Base-by-base conservation (phyloP, 2,329 filamentous ascomycete genomes). In the Sphaerulina musiva region DNA sequence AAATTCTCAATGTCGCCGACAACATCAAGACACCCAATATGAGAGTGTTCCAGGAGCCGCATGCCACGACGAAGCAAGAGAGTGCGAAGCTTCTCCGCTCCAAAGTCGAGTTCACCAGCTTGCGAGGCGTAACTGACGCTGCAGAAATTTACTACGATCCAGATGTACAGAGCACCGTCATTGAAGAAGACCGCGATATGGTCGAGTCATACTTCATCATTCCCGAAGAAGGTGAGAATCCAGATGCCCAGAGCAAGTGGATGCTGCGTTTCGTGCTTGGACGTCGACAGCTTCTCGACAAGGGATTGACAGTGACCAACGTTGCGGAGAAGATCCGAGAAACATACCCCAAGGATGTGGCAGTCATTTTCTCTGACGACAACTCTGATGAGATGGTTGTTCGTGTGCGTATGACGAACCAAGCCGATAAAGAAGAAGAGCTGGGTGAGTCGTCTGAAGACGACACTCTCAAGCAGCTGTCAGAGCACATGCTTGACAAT, bases 21-120 rank as follows among this genome's bases (percentile, higher is more conserved):
- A 95, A 97, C 73, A 96, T 98, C 78, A 98, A 97, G 79, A 98
- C 93, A 0, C 93, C 93, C 1, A 91, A 89, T 48, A 97, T 98
- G 92, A 85, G 87, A 57, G 89, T 98, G 36, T 95, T 90, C 68
- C 81, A 95, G 63, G 78, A 85, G 48, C 78, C 80, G 26, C 72
- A 78, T 8, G 76, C 81, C 57, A 70, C 73, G 12, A 80, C 79
- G 39, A 82, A 81, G 55, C 88, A 95, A 69, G 87, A 95, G 49
- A 79, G 83, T 53, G 91, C 89, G 48, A 97, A 95, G 78, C 78
- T 79, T 47, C 78, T 98, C 60, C 89, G 93, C 70, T 95, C 87
- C 70, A 80, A 83, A 62, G 90, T 98, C 29, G 93, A 98, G 73
- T 91, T 96, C 70, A 97, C 95, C 12, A 96, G 88, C 63, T 77